phyloP scores from a whole-genome alignment of 148 eudicot species.

The Nepenthes mirabilis region DNA sequence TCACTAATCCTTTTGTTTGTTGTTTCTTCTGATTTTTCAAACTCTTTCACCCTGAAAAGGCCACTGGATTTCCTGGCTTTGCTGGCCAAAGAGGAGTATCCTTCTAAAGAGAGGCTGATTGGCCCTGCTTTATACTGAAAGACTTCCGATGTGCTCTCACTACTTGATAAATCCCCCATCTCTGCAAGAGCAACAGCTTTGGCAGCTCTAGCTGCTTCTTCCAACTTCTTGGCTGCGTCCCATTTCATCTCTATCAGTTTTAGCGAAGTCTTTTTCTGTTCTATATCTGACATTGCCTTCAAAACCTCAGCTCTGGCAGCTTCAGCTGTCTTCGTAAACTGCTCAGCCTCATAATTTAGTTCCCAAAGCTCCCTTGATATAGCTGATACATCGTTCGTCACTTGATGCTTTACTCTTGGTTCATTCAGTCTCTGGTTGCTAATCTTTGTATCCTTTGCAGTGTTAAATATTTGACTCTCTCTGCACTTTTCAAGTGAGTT shows the following conservation, averaged over 20 bases:
- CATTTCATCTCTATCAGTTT: slow-evolving; percentile 86
- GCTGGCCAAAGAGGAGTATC: slow-evolving; percentile 38
- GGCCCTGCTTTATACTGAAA: slow-evolving; percentile 17
- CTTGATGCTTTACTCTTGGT: slow-evolving; percentile 1
- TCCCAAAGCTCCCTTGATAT: slow-evolving; percentile 32
- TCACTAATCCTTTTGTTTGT: slow-evolving; percentile 9
- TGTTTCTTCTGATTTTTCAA: slow-evolving; percentile 18
- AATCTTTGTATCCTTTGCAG: neutral
- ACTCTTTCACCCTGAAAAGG: slow-evolving; percentile 23
- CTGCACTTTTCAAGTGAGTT: slow-evolving; percentile 7
- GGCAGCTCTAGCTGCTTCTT: slow-evolving; percentile 83
- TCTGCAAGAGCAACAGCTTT: slow-evolving; percentile 77
- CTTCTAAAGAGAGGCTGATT: slow-evolving; percentile 63
- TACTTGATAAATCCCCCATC: slow-evolving; percentile 22
- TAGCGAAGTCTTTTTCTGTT: slow-evolving; percentile 55
- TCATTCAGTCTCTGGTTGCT: neutral
- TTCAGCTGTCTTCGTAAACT: slow-evolving; percentile 71
- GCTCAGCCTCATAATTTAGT: slow-evolving; percentile 55
- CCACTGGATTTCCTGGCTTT: slow-evolving; percentile 43
- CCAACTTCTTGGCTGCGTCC: slow-evolving; percentile 74
- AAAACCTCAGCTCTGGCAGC: slow-evolving; percentile 71
- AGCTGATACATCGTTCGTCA: slow-evolving; percentile 4
- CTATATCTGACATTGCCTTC: slow-evolving; percentile 77
- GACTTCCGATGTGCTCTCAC: slow-evolving; percentile 5
- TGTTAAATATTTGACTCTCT: slow-evolving; percentile 5